phyloP scores from a whole-genome alignment of 768 basidiomycete species.

The Termitomyces sp. region DNA sequence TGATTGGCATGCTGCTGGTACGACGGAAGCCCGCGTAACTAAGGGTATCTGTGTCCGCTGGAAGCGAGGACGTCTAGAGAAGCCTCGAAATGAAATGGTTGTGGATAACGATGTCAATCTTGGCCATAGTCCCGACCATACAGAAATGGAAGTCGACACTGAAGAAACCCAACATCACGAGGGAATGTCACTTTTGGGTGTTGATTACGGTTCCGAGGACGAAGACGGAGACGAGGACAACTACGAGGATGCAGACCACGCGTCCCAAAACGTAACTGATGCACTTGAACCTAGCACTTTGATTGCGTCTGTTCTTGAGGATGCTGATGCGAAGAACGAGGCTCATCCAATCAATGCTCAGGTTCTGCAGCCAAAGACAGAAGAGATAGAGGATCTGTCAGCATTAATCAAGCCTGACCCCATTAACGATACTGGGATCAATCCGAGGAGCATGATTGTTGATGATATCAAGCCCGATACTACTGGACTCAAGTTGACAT shows the following conservation, averaged over 20 bases:
- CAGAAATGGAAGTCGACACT: conserved; percentile 22
- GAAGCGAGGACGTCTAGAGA: conserved; percentile 37
- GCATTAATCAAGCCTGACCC: conserved; percentile 22
- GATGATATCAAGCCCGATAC: conserved; percentile 25
- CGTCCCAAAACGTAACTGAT: conserved; percentile 51
- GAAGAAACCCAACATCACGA: conserved; percentile 12
- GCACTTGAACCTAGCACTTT: conserved; percentile 46
- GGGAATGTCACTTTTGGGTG: conserved; percentile 30
- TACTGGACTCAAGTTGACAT: conserved; percentile 46
- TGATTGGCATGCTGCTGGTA: conserved; percentile 79
- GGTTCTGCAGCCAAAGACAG: conserved; percentile 28
- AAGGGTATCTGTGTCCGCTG: conserved; percentile 67
- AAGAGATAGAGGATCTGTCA: conserved; percentile 55
- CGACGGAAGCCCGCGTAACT: conserved; percentile 55
- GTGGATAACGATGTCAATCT: conserved; percentile 19
- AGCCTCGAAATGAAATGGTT: conserved; percentile 29
- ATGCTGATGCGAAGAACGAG: conserved; percentile 20
- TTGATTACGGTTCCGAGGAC: conserved; percentile 62
- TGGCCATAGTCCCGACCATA: conserved; percentile 13
- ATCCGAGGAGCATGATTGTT: conserved; percentile 22
- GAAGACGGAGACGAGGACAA: conserved; percentile 59
- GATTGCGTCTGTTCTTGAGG: conserved; percentile 54
- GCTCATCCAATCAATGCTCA: conserved; percentile 21
- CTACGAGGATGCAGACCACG: conserved; percentile 49
- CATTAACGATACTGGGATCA: not conserved